Conservation (phyloP, 352 stramenopile species). For the Peronospora destructor region DNA sequence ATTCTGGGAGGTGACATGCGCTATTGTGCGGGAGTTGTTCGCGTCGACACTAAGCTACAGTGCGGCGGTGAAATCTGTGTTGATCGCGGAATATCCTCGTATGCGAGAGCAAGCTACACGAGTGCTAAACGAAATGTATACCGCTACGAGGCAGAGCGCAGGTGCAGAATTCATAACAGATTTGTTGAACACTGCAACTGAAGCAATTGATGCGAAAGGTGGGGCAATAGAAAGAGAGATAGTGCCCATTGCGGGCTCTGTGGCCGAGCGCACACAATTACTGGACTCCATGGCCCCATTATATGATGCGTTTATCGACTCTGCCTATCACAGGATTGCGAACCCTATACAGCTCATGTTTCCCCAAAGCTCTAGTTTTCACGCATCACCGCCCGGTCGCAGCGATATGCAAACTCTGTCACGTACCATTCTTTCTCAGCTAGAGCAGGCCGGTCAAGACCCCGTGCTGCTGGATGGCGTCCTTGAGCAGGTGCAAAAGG, state of each 20-base stretch:
- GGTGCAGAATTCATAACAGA: conserved; percentile 24
- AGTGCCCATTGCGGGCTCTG: conserved; percentile 34
- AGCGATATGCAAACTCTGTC: conserved; percentile 81
- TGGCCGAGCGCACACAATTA: conserved; percentile 51
- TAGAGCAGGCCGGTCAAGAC: conserved; percentile 63
- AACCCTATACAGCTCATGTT: conserved; percentile 87
- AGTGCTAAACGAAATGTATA: conserved; percentile 54
- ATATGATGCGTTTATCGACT: conserved; percentile 64
- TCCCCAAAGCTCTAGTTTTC: conserved; percentile 74
- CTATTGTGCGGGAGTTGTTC: conserved; percentile 70
- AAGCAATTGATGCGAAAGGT: conserved; percentile 1
- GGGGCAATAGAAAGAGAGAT: conserved; percentile 6
- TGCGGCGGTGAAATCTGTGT: conserved; percentile 49
- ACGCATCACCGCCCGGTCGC: conserved; percentile 67
- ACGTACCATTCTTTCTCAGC: conserved; percentile 58
- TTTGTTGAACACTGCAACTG: neutral
- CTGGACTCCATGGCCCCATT: conserved; percentile 64
- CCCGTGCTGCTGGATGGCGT: conserved; percentile 45
- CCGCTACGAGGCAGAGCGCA: conserved; percentile 40
- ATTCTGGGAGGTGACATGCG: conserved; percentile 82
- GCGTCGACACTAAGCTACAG: conserved; percentile 51
- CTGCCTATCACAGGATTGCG: conserved; percentile 49
- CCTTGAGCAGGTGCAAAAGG: conserved; percentile 56
- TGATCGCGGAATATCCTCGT: conserved; percentile 73
- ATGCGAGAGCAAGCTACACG: conserved; percentile 69